Base-by-base conservation (phyloP, 352 stramenopile species). In the Globisporangium irregulare region DNA sequence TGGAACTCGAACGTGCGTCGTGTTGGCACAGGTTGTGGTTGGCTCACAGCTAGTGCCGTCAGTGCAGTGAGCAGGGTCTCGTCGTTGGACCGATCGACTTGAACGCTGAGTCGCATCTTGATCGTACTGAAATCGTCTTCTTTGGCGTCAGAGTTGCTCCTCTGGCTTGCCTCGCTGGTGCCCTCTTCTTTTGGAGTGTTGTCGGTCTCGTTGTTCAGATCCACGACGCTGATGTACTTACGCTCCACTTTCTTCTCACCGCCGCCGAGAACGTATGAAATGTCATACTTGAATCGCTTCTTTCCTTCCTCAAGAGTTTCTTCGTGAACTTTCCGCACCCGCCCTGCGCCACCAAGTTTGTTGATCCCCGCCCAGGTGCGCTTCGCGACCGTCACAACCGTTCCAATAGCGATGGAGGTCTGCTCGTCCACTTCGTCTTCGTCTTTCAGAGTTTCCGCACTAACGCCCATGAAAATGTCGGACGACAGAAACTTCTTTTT, bases 361-460 rank as follows among this genome's bases (percentile, higher is more conserved):
- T 95, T 95, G 73, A 95, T 95, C 2, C 88, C 88, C 36, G 88
- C 84, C 88, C 88, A 95, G 14, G 86, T 95, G 10, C 87, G 84
- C 67, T 91, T 93, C 0, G 80, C 86, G 2, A 95, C 87, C 15
- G 78, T 86, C 7, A 94, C 86, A 24, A 84, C 92, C 0, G 77
- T 84, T 1, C 84, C 82, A 9, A 90, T 73, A 0, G 69, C 75
- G 1, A 93, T 70, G 6, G 84, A 62, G 25, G 74, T 77, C 38
- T 78, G 60, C 54, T 84, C 71, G 59, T 88, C 78, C 24, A 88
- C 75, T 10, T 81, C 74, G 1, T 83, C 73, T 3, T 76, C 64
- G 32, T 79, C 69, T 6, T 60, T 67, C 8, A 78, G 66, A 3
- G 71, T 72, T 65, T 87, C 76, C 1, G 76, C 67, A 10, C 76